Evolutionary conservation across 2,329 filamentous ascomycete species (phyloP), one percentile per base, ranked within the genome.

Genomic region (Monilinia aucupariae): DNA sequence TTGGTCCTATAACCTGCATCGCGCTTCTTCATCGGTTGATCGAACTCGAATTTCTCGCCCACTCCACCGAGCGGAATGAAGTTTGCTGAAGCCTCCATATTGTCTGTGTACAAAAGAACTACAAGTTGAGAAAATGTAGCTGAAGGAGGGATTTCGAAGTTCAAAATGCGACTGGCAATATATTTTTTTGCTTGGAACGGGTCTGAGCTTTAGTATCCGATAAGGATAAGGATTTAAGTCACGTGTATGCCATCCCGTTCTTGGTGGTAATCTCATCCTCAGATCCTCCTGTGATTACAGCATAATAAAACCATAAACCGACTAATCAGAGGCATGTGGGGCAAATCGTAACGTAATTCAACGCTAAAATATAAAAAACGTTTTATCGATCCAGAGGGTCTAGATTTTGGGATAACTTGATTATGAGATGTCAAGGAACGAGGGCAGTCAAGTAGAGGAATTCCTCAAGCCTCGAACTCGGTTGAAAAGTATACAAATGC

Each of bases 61-160:
- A 63, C 61, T 27, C 54, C 54, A 7, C 61, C 61, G 1, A 67
- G 53, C 7, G 64, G 61, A 25, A 67, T 65, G 30, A 47, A 66
- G 17, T 67, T 67, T 15, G 61, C 63, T 48, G 64, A 63, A 12
- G 61, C 32, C 51, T 43, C 55, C 64, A 63, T 65, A 32, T 60
- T 63, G 22, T 39, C 6, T 47, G 25, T 45, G n/a, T 27, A 37
- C 4, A 17, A 39, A n/a, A 17, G 27, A 37, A n/a, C 15, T 25
- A 58, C n/a, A 58, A 32, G 17, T 30, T 1, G 13, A 47, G 30
- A 58, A 34, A 8, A 47, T 37, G 4, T 37, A 32, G 17, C 37
- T 41, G 45, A 41, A 27, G 25, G 12, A 58, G 13, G n/a, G 47
- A 37, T 30, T 59, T 59, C 41, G 60, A 43, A 30, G 25, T 37